Evolutionary conservation across 345 rosid genomes (phyloP).

Genomic region (Ceriops zippeliana): DNA sequence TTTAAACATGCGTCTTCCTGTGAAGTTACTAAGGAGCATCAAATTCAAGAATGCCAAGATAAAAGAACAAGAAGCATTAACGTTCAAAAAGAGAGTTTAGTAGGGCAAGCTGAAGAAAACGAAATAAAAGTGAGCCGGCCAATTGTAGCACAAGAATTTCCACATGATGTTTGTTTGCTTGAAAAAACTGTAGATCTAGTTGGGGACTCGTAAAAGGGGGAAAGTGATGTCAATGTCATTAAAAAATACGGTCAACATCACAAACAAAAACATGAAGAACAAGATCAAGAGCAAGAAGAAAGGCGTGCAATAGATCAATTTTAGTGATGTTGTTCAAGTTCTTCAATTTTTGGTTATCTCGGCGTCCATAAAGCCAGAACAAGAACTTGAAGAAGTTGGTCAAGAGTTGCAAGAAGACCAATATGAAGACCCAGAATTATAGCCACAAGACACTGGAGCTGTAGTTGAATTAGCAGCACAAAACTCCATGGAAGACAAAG

Average conservation of each 20-base stretch:
- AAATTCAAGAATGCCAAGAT: constrained; percentile 5
- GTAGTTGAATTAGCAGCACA: constrained; percentile 10
- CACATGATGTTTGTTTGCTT: not conserved
- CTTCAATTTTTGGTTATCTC: too few species aligned
- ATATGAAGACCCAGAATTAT: not conserved
- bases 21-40: constrained; percentile 20
- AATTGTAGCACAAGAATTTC: constrained; percentile 7
- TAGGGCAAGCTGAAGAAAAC: constrained; percentile 9
- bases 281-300: not conserved
- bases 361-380: not conserved
- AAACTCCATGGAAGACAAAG: constrained; percentile 17
- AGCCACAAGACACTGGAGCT: not conserved
- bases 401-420: constrained; percentile 18
- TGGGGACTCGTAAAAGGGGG: constrained; percentile 16
- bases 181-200: constrained; percentile 20
- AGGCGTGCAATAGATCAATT: not conserved
- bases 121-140: not conserved
- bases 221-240: constrained; percentile 18
- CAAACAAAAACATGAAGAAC: not conserved
- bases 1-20: constrained; percentile 32
- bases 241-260: constrained; percentile 19
- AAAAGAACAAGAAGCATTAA: constrained; percentile 8
- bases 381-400: not conserved
- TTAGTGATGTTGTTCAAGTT: not conserved
- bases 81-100: constrained; percentile 3